These are phyloP conservation scores for Fraxinus platypoda DNA, from an alignment of 305 asterid genomes.

Conservation along the genomic window DNA sequence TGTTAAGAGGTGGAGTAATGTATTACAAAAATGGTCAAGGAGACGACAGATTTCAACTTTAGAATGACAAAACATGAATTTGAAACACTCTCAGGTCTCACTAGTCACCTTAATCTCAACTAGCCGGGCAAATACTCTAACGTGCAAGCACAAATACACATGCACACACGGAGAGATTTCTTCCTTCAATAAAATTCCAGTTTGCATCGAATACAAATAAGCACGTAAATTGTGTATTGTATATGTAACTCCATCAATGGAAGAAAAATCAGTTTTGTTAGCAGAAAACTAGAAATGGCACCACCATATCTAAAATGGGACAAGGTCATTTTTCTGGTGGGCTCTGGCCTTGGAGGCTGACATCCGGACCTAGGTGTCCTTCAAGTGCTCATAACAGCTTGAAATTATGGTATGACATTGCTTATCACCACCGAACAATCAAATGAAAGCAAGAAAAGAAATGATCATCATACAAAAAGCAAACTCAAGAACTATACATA, in stretches of 20 bases:
- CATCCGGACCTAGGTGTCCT: slow-evolving; percentile 45
- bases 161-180: too few species aligned
- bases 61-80: too few species aligned
- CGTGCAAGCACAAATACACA: too few species aligned
- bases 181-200: neutral
- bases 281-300: slow-evolving; percentile 24
- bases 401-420: neutral
- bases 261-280: neutral
- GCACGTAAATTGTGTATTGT: neutral
- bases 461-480: neutral
- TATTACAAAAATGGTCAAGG: too few species aligned
- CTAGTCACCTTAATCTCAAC: too few species aligned
- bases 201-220: neutral
- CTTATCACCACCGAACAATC: neutral
- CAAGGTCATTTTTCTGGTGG: neutral
- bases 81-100: too few species aligned
- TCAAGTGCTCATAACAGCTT: neutral
- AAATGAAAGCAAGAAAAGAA: neutral
- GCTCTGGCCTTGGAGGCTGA: slow-evolving; percentile 28
- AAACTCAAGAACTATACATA: neutral
- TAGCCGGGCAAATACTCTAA: too few species aligned
- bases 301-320: slow-evolving; percentile 11
- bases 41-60: too few species aligned
- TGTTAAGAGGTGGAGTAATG: too few species aligned
- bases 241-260: slow-evolving; percentile 26